Conservation (phyloP, 345 rosid species). For the Geranium rotundifolium region DNA sequence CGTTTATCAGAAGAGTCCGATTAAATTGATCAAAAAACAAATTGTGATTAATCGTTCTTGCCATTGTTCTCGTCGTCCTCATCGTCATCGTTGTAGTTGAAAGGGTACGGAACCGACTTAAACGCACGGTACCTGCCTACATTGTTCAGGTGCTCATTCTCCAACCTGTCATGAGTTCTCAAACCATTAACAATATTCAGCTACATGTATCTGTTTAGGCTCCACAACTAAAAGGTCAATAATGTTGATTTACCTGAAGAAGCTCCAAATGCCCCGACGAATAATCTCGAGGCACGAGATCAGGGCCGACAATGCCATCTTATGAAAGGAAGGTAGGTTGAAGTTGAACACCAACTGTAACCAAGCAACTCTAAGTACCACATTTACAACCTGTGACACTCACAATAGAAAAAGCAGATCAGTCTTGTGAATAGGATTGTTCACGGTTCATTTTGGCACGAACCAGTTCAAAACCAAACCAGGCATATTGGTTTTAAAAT, state of each 20-base stretch:
- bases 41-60: constrained; percentile 9
- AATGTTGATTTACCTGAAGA: constrained; percentile 45
- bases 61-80: constrained; percentile 5
- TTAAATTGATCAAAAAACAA: too few species aligned
- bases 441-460: too few species aligned
- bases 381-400: constrained; percentile 32
- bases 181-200: too few species aligned
- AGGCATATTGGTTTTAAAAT: too few species aligned
- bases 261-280: constrained; percentile 66
- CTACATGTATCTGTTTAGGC: too few species aligned
- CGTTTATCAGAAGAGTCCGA: too few species aligned
- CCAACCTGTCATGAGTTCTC: constrained; percentile 30
- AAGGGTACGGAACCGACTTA: constrained; percentile 59
- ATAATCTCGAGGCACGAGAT: constrained; percentile 53
- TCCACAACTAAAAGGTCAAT: too few species aligned
- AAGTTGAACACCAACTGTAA: constrained; percentile 54
- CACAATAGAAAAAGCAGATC: constrained; percentile 1
- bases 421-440: background rate
- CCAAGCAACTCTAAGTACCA: constrained; percentile 53
- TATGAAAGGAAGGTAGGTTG: constrained; percentile 30
- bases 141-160: constrained; percentile 70
- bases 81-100: constrained; percentile 30
- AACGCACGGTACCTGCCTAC: constrained; percentile 59
- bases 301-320: constrained; percentile 29
- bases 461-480: background rate